Percentiles rank a stretch among this genome's conserved stretches.
These are phyloP conservation scores for Magnolia officinalis DNA, from an alignment of 164 flowering plant species.

Conservation along the genomic window DNA sequence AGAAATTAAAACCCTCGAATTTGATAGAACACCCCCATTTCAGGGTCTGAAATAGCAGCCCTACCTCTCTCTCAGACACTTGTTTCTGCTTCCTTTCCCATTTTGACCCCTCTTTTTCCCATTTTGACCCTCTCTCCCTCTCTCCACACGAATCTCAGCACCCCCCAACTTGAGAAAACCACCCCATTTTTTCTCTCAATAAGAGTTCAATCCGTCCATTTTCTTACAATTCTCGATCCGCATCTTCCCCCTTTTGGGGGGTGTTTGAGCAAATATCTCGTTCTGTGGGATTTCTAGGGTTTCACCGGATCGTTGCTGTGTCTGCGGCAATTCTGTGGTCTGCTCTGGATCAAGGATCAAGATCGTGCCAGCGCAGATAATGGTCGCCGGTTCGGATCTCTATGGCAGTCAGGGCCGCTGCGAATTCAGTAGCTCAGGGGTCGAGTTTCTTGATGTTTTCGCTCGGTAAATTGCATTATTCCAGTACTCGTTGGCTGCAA, in stretches of 20 bases:
- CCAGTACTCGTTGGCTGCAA: not conserved
- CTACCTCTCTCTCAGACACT: no score
- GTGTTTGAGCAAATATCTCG: not conserved
- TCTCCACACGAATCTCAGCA: not conserved
- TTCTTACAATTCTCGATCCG: not conserved
- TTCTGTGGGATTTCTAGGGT: conserved; percentile 4
- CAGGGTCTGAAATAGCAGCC: not conserved
- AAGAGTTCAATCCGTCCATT: not conserved
- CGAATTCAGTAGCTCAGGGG: conserved; percentile 9
- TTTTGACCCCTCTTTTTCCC: not conserved
- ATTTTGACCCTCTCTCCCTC: not conserved
- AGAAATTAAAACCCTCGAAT: conserved; percentile 3
- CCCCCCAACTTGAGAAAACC: not conserved
- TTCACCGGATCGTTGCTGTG: not conserved
- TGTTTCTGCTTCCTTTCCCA: not conserved
- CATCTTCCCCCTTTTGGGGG: conserved; percentile 1
- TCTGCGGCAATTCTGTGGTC: not conserved
- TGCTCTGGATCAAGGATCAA: not conserved
- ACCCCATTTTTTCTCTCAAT: not conserved
- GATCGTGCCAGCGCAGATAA: not conserved
- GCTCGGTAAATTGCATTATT: conserved; percentile 8
- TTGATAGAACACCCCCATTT: not conserved
- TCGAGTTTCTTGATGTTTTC: conserved; percentile 13
- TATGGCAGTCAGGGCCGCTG: not conserved
- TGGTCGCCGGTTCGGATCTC: not conserved